Evolutionary conservation across 371 early-diverging fungal genomes (phyloP), one percentile per base, ranked within the genome.

Genomic region (Chytridium lagenaria): DNA sequence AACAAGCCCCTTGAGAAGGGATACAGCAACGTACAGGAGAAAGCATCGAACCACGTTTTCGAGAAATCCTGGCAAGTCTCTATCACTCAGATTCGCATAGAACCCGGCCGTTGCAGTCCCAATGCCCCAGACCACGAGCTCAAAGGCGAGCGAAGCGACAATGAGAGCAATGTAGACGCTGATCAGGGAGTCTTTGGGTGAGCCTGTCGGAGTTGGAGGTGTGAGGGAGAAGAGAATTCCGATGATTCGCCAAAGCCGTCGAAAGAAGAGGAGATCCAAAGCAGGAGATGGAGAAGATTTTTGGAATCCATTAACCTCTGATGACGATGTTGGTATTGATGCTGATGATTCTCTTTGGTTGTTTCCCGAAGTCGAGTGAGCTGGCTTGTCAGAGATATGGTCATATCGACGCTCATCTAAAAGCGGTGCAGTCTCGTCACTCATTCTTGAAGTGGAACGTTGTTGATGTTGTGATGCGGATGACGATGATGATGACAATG

Each of bases 41-140:
- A 91, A 57, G 37, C 89, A 87, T 15, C 85, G 79, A 0, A 84
- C 2, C 15, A 92, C 71, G 31, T 89, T 81, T 19, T 73, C 72
- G 36, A 68, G 66, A 77, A 94, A 95, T 16, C 84, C 89, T 10
- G 77, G 55, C 2, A 67, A 49, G 71, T 94, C 91, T 74, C 84
- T 83, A 68, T 88, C 84, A 3, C 86, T 85, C 37, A 95, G 79
- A 23, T 91, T 86, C 5, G 79, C 73, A 81, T 91, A 95, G 79
- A 91, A 95, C 67, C 85, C 79, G 36, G 92, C 89, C 2, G 92
- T 88, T 57, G 91, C 80, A 26, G 86, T 78, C 10, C 95, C 94
- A 1, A 89, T 88, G 77, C 78, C 91, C 68, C 92, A 94, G 2
- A 88, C 89, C 26, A 90, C 59, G 0, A 86, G 78, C 68, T 93